These are phyloP conservation scores for Penicillium hesseltinei DNA, from an alignment of 2,329 filamentous ascomycete species.

Conservation along the genomic window DNA sequence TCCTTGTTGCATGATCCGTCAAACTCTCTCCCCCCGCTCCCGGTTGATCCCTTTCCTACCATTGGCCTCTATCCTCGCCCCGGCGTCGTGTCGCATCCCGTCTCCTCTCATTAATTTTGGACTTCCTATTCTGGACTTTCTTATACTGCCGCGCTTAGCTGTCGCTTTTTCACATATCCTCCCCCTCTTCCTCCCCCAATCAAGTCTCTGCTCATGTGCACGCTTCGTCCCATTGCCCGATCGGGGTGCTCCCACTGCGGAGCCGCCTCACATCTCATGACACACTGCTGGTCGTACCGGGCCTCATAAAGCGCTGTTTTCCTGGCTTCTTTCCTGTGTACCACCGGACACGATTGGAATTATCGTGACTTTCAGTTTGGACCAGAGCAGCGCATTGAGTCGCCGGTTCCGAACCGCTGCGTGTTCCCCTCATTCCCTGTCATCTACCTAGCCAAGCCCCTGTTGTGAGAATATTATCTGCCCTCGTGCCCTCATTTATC, in stretches of 20 bases:
- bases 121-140: conserved; percentile 10
- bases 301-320: conserved; percentile 8
- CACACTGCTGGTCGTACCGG: conserved; percentile 8
- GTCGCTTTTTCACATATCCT: conserved; percentile 5
- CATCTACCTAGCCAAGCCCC: not conserved
- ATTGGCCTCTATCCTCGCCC: conserved; percentile 7
- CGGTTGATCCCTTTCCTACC: conserved; percentile 16
- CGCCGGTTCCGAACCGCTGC: conserved; percentile 1
- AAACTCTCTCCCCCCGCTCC: conserved; percentile 10
- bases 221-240: conserved; percentile 9
- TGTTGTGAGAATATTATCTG: conserved; percentile 15
- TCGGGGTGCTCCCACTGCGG: conserved; percentile 14
- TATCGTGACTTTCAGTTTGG: conserved; percentile 19
- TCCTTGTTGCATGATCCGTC: conserved; percentile 14
- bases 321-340: conserved; percentile 11
- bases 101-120: conserved; percentile 4
- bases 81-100: conserved; percentile 15
- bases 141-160: conserved; percentile 25
- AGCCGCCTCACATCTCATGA: conserved; percentile 25
- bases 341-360: conserved; percentile 18
- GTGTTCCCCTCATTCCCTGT: conserved; percentile 3
- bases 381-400: conserved; percentile 3
- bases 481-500: conserved; percentile 3
- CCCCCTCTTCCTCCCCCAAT: conserved; percentile 14
- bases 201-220: conserved; percentile 11